These are phyloP conservation scores for Albophoma yamanashiensis DNA, from an alignment of 2,329 filamentous ascomycete species.

Conservation along the genomic window DNA sequence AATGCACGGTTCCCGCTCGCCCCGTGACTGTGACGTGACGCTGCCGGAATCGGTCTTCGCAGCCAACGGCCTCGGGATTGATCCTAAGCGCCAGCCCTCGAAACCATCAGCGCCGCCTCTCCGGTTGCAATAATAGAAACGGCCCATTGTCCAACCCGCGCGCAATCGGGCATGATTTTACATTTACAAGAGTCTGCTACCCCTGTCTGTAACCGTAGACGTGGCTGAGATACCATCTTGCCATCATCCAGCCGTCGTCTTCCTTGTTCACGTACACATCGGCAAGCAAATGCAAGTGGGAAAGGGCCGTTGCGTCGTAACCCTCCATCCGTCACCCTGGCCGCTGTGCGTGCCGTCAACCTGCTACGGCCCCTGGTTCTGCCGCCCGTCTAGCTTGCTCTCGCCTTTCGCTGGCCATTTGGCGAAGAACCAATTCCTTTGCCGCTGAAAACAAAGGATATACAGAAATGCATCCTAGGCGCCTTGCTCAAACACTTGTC, in stretches of 20 bases:
- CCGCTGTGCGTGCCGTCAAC: slow-evolving; percentile 1
- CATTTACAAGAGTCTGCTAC: not conserved
- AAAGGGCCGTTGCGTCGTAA: not conserved
- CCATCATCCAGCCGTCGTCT: not conserved
- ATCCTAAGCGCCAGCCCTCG: not conserved
- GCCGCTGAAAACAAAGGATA: not conserved
- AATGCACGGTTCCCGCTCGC: too few relatives aligned
- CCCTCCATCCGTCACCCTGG: not conserved
- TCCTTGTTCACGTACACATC: not conserved
- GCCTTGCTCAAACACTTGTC: slow-evolving; percentile 4
- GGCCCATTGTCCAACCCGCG: not conserved
- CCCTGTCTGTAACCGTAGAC: not conserved
- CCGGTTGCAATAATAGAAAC: too few relatives aligned
- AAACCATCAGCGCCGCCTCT: too few relatives aligned
- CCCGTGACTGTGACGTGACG: too few relatives aligned
- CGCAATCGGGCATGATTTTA: not conserved
- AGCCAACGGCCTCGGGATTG: not conserved
- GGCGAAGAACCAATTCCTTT: not conserved
- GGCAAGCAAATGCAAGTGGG: not conserved
- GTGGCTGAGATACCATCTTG: not conserved
- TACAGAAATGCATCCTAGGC: not conserved
- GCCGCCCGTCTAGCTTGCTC: not conserved
- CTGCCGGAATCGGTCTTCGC: not conserved
- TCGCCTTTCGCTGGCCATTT: not conserved
- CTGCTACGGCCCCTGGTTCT: not conserved